Base-by-base conservation (phyloP, 1,284 basidiomycete genomes). In the Amylostereum areolatum region DNA sequence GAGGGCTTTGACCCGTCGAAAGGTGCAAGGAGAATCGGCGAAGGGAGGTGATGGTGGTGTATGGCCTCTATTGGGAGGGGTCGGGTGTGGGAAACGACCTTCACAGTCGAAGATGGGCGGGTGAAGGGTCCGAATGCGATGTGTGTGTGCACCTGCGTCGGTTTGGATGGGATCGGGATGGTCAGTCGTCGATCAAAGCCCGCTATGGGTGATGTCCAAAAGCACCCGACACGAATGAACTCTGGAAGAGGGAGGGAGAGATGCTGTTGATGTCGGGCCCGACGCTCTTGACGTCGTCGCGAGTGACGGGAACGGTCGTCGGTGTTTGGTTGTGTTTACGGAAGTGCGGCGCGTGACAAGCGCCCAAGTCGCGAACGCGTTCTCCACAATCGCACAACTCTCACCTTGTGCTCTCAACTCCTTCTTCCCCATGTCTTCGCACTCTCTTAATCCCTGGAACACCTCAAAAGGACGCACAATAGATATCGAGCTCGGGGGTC, bases 401-500 rank as follows among this genome's bases (percentile, higher is more conserved):
- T 31, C 10, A 18, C 11, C 25, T 34, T 33, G 40, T 29, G 28
- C 32, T 37, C 43, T 55, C 48, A 44, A 31, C n/a, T 54, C 43
- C 25, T 12, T 34, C n/a, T 51, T 45, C 27, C 46, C 48, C 34
- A 4, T 18, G 24, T n/a, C n/a, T 29, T 28, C 45, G 34, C 36
- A 37, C 34, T 28, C 27, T 24, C 45, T 43, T 18, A 18, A 18
- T 37, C 56, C 56, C 4, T 57, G 55, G 55, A 57, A 57, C 27
- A 45, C 50, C 28, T 47, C 60, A 6, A 55, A 57, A 33, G 66
- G 64, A 36, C 66, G 67, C 39, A 63, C 65, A 27, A 61, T 68
- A 44, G 67, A 67, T 65, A 86, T 89, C 57, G 85, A 88, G 59
- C 73, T 89, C 3, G 82, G 83, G 40, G 79, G 83, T 7, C 84